phyloP scores from a whole-genome alignment of 2,329 filamentous ascomycete species.

The Diaporthe nobilis region DNA sequence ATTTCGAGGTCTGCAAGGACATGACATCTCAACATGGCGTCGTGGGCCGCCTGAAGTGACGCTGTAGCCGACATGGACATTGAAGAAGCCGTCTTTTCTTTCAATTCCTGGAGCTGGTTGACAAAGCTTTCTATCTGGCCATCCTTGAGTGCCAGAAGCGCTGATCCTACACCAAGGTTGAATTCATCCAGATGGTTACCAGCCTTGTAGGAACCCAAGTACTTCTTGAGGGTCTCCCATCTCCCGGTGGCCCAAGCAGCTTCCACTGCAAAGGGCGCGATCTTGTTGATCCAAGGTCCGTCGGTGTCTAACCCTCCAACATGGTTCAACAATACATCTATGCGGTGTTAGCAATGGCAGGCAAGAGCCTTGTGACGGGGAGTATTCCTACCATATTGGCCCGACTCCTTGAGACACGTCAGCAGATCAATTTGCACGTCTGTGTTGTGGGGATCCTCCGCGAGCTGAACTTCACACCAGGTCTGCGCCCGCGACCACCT shows the following conservation, averaged over 20 bases:
- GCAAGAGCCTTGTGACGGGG: neutral
- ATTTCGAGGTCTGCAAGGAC: slow-evolving; percentile 89
- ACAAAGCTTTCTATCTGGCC: slow-evolving; percentile 67
- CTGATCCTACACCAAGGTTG: slow-evolving; percentile 83
- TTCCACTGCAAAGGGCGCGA: slow-evolving; percentile 89
- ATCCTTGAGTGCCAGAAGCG: slow-evolving; percentile 72
- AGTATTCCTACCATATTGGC: slow-evolving; percentile 82
- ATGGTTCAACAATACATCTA: slow-evolving; percentile 88
- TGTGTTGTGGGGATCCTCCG: slow-evolving; percentile 81
- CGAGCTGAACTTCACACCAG: slow-evolving; percentile 95
- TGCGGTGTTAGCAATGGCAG: slow-evolving; percentile 8
- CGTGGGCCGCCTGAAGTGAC: slow-evolving; percentile 87
- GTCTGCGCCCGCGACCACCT: slow-evolving; percentile 95
- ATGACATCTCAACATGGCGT: slow-evolving; percentile 88
- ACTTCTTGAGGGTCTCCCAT: slow-evolving; percentile 81
- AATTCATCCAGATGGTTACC: slow-evolving; percentile 76
- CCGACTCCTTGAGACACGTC: slow-evolving; percentile 93
- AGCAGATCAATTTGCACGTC: slow-evolving; percentile 88
- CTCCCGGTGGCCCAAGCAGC: slow-evolving; percentile 91
- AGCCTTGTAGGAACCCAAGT: slow-evolving; percentile 68
- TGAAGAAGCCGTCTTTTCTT: slow-evolving; percentile 78
- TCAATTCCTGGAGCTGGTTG: slow-evolving; percentile 72
- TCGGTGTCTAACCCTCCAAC: slow-evolving; percentile 80
- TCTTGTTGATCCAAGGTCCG: slow-evolving; percentile 67
- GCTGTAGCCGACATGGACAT: slow-evolving; percentile 83